Evolutionary conservation across 257 asterid species (phyloP), one percentile per base, ranked within the genome.

Genomic region (Solanum chiquidenum): DNA sequence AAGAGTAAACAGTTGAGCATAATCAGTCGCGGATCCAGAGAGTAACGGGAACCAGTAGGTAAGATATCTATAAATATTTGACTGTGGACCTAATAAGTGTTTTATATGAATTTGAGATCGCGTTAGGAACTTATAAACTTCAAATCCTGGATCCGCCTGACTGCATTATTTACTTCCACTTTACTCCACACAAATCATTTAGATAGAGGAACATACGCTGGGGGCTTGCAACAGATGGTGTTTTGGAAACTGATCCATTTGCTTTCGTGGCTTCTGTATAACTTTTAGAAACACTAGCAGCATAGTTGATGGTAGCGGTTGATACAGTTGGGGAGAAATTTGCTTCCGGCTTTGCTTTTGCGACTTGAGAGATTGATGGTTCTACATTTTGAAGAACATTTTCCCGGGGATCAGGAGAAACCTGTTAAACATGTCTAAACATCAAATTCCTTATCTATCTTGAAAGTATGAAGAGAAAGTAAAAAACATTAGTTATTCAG

Each of bases 271-370:
- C 87, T 60, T 90, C 88, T 7, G n/a, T 0, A 44, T 86, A 66
- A 23, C 46, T 88, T 86, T 91, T 38, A 38, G 87, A 86, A 82
- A 88, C 83, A 27, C 88, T 87, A 71, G 89, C 76, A 58, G 88
- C 89, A 52, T 76, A 21, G 68, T 86, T 77, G 46, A 82, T 83
- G 83, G 20, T 71, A 75, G 85, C 6, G 83, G 84, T 74, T 27
- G 89, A 76, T 68, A 37, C 86, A 46, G 42, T 64, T 58, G 88
- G 40, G 52, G 72, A 31, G 84, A 86, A 18, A 58, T 21, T 42
- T 33, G 34, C 60, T 77, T 60, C 87, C n/a, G 64, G 64, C 64
- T 55, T 55, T 55, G 64, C 64, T 55, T 20, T 64, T 58, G 40
- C 69, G 35, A 35, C 60, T 34, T 46, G 58, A 60, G 72, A 33